These are phyloP conservation scores for Mycosarcoma mackinlayi DNA, from an alignment of 1,284 basidiomycete genomes.

Conservation along the genomic window DNA sequence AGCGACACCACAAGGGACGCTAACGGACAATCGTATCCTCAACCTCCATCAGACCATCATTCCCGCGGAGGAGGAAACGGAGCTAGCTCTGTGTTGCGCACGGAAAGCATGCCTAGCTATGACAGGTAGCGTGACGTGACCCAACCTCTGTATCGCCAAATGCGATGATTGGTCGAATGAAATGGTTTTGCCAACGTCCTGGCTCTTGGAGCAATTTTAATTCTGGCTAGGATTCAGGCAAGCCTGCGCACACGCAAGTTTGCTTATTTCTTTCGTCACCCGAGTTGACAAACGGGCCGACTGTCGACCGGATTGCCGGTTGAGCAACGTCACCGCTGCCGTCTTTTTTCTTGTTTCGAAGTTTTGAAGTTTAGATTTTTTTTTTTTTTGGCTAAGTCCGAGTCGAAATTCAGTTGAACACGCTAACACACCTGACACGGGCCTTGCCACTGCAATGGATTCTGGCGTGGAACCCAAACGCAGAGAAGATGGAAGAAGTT, in stretches of 20 bases:
- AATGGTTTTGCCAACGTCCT: neutral
- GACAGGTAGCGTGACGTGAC: conserved; percentile 21
- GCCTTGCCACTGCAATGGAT: neutral
- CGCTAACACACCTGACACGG: too few relatives aligned
- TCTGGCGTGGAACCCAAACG: neutral
- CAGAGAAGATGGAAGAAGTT: neutral
- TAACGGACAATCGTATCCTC: too few relatives aligned
- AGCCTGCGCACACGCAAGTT: too few relatives aligned
- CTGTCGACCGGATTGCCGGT: conserved; percentile 1
- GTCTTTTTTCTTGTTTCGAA: too few relatives aligned
- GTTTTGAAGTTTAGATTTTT: too few relatives aligned
- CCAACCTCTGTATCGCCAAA: too few relatives aligned
- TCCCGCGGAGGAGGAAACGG: conserved; percentile 16
- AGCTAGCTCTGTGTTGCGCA: conserved; percentile 7
- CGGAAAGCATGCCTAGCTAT: conserved; percentile 1
- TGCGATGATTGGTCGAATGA: conserved; percentile 1
- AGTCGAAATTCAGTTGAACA: conserved; percentile 1
- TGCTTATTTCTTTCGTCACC: too few relatives aligned
- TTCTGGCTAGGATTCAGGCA: too few relatives aligned
- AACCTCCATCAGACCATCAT: too few relatives aligned
- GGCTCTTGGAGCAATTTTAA: neutral
- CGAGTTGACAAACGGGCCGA: too few relatives aligned
- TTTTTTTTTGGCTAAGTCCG: conserved; percentile 3
- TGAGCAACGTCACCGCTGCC: neutral
- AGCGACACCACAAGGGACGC: too few relatives aligned